phyloP scores from a whole-genome alignment of 208 protist species.

The Acanthamoeba culbertsoni region DNA sequence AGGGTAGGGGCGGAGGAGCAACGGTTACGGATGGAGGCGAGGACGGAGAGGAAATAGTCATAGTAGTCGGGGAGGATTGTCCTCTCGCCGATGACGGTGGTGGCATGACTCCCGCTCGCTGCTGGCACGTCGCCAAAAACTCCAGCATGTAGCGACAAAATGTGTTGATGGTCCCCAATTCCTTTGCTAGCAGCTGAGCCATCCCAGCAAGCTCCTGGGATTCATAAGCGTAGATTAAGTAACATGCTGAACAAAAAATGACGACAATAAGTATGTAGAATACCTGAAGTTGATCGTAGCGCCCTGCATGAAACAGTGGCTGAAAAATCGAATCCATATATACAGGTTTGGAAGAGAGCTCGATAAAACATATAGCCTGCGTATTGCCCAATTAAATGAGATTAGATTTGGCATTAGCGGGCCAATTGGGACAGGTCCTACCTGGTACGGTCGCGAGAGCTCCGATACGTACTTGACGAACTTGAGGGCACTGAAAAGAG shows the following conservation, averaged over 20 bases:
- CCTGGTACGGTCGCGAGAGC: neutral
- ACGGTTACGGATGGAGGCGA: neutral
- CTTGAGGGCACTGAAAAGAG: neutral
- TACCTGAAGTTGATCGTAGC: neutral
- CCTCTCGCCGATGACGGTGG: neutral
- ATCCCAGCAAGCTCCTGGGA: neutral
- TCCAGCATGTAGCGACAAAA: neutral
- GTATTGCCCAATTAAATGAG: neutral
- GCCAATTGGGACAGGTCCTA: neutral
- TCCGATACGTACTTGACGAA: neutral
- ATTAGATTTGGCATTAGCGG: neutral
- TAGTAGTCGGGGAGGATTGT: neutral
- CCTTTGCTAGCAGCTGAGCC: neutral
- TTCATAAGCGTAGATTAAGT: neutral
- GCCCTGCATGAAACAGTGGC: neutral
- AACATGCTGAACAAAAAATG: neutral
- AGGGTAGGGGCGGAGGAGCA: neutral
- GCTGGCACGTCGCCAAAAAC: neutral
- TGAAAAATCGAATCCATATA: neutral
- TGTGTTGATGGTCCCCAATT: neutral
- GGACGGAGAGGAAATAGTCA: neutral
- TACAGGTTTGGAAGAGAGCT: neutral
- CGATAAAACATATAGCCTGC: neutral
- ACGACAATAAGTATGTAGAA: neutral
- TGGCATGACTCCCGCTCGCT: neutral